These are phyloP conservation scores for Erodium chrysanthum DNA, from an alignment of 441 rosid species.

Conservation along the genomic window DNA sequence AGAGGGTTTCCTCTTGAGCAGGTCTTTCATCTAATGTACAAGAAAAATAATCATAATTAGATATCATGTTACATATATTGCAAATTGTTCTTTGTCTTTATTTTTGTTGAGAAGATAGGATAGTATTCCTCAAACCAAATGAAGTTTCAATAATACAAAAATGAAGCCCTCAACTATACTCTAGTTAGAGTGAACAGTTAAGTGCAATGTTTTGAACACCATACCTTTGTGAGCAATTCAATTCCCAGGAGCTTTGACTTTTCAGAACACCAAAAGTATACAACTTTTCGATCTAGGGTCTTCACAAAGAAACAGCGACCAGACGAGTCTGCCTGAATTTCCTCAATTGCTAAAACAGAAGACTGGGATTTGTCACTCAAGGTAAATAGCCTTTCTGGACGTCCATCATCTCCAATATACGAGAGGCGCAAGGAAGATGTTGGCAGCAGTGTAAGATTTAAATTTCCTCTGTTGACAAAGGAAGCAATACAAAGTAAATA, in stretches of 20 bases:
- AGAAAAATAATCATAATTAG: constrained; percentile 17
- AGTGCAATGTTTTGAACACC: neutral
- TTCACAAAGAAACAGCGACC: constrained; percentile 69
- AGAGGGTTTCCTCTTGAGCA: constrained; percentile 72
- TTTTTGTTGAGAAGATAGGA: too few relatives aligned
- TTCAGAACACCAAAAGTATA: constrained; percentile 89
- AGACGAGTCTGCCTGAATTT: constrained; percentile 59
- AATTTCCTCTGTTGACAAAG: constrained; percentile 57
- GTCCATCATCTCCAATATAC: constrained; percentile 77
- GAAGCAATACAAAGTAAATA: neutral
- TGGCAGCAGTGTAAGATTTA: constrained; percentile 64
- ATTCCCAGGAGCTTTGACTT: constrained; percentile 69
- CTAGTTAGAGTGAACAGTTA: too few relatives aligned
- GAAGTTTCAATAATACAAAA: neutral
- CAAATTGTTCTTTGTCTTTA: neutral
- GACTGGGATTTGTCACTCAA: constrained; percentile 36
- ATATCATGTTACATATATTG: neutral
- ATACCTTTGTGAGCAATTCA: constrained; percentile 80
- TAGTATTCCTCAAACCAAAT: constrained; percentile 1
- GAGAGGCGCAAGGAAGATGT: constrained; percentile 74
- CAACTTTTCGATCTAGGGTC: constrained; percentile 38
- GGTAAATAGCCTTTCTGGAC: constrained; percentile 52
- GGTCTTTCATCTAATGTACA: constrained; percentile 55
- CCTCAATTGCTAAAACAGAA: constrained; percentile 44
- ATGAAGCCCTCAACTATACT: neutral